These are phyloP conservation scores for Coffea canephora DNA, from an alignment of 257 asterid genomes.

Conservation along the genomic window DNA sequence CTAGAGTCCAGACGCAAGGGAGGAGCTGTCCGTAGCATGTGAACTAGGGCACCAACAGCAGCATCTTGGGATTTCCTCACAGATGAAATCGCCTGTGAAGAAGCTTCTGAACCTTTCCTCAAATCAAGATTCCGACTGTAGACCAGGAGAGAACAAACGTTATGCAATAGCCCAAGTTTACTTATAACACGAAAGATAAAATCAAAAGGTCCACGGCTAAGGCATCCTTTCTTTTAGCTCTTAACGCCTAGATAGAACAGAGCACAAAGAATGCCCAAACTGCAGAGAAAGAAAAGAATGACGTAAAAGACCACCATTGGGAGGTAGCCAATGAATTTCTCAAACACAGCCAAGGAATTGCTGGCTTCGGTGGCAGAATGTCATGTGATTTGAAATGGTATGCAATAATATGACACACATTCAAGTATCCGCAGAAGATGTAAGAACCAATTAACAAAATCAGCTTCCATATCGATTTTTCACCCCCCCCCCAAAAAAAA, in stretches of 20 bases:
- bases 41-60: slow-evolving; percentile 84
- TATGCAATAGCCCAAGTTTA: neutral
- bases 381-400: neutral
- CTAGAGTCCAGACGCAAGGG: slow-evolving; percentile 73
- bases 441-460: neutral
- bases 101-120: slow-evolving; percentile 53
- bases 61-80: slow-evolving; percentile 77
- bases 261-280: neutral
- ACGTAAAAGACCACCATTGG: neutral
- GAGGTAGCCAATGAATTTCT: neutral
- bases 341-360: neutral
- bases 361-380: neutral
- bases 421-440: neutral
- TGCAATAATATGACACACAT: neutral
- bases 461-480: neutral
- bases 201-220: neutral
- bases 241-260: neutral
- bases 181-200: neutral
- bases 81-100: slow-evolving; percentile 45
- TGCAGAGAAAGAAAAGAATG: neutral
- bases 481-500: too few species aligned
- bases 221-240: neutral
- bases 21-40: slow-evolving; percentile 88
- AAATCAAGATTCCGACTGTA: slow-evolving; percentile 52
- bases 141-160: slow-evolving; percentile 11